A percentile compares a stretch with the other conserved stretches of the same genome.
Evolutionary conservation across 2,329 filamentous ascomycete species (phyloP).

Genomic region (Trichoderma arundinaceum): DNA sequence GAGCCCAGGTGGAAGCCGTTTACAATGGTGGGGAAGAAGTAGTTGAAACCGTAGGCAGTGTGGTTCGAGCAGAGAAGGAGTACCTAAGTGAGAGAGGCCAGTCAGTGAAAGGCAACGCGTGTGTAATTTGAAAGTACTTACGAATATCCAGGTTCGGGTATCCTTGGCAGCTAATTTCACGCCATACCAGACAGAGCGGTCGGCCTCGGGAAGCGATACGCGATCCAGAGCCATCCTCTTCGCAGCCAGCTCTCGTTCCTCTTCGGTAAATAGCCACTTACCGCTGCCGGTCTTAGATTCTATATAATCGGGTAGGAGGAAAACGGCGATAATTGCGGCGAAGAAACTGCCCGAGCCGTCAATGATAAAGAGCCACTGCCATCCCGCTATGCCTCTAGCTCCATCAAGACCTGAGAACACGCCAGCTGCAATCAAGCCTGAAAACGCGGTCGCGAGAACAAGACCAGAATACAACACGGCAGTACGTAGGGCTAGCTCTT

Average conservation of each 20-base stretch:
- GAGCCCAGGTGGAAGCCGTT: constrained; percentile 49
- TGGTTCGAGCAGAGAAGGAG: constrained; percentile 56
- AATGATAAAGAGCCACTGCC: constrained; percentile 71
- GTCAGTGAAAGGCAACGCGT: not conserved
- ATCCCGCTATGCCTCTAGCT: constrained; percentile 60
- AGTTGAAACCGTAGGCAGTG: constrained; percentile 54
- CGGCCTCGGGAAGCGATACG: constrained; percentile 11
- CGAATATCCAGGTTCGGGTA: constrained; percentile 52
- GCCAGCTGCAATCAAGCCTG: constrained; percentile 64
- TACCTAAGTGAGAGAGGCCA: not conserved
- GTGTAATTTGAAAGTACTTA: not conserved
- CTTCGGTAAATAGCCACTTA: constrained; percentile 49
- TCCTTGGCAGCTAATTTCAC: constrained; percentile 48
- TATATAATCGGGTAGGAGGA: constrained; percentile 47
- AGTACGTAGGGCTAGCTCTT: constrained; percentile 67
- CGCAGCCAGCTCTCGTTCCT: constrained; percentile 20
- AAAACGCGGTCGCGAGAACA: constrained; percentile 70
- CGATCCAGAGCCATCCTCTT: constrained; percentile 38
- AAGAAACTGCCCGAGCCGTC: constrained; percentile 58
- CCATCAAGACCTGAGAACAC: constrained; percentile 55
- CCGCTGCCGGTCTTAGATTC: constrained; percentile 43
- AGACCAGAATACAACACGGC: constrained; percentile 65
- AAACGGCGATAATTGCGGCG: constrained; percentile 41
- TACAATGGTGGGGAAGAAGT: constrained; percentile 38
- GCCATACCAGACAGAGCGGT: constrained; percentile 36